Conservation (phyloP, 2,329 filamentous ascomycete genomes). For the Botrytis cinerea region DNA sequence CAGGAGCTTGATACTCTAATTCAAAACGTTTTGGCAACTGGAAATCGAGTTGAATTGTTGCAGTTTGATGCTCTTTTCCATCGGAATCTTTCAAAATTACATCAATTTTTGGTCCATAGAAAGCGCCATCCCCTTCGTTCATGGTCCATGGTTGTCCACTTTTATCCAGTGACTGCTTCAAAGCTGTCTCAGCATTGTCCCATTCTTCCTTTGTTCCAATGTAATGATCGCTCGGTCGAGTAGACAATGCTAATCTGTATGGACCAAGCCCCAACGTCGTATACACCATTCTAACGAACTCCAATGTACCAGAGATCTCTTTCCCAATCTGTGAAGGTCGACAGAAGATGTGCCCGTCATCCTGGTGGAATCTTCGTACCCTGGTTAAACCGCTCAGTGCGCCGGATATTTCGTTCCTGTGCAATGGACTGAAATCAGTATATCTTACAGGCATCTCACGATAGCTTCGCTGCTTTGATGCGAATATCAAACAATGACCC, state of each 20-base stretch:
- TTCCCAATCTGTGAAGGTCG: conserved; percentile 71
- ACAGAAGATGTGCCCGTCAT: conserved; percentile 91
- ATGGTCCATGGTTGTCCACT: conserved; percentile 70
- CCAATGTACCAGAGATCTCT: conserved; percentile 72
- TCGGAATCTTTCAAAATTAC: conserved; percentile 77
- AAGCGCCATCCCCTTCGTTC: conserved; percentile 82
- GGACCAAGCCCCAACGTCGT: conserved; percentile 67
- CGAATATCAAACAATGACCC: conserved; percentile 83
- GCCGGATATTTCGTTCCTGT: conserved; percentile 82
- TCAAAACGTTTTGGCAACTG: conserved; percentile 82
- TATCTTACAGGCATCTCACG: conserved; percentile 80
- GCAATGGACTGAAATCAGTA: conserved; percentile 85
- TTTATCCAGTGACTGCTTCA: conserved; percentile 62
- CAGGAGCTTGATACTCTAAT: conserved; percentile 71
- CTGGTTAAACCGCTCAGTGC: conserved; percentile 79
- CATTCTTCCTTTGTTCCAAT: conserved; percentile 75
- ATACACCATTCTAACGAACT: conserved; percentile 75
- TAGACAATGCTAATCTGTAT: conserved; percentile 77
- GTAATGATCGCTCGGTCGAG: conserved; percentile 72
- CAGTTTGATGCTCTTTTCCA: conserved; percentile 85
- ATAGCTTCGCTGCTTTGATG: conserved; percentile 71
- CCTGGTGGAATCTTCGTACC: conserved; percentile 84
- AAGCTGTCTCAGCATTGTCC: conserved; percentile 65
- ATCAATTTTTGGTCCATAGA: conserved; percentile 92
- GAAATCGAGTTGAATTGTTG: conserved; percentile 87